These are phyloP conservation scores for Eutypella sp. DNA, from an alignment of 2,329 filamentous ascomycete genomes.

Conservation along the genomic window DNA sequence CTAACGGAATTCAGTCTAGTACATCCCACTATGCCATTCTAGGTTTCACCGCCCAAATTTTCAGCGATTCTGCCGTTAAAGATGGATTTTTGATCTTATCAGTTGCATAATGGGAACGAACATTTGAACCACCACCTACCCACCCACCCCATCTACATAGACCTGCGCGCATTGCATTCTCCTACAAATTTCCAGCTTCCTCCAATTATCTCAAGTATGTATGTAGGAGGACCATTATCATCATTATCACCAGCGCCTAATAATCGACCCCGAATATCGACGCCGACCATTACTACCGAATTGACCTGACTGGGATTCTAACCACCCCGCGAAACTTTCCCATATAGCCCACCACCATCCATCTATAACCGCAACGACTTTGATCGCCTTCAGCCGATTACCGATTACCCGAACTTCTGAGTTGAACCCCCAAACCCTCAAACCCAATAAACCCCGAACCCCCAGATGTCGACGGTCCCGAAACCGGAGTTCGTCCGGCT, in stretches of 20 bases:
- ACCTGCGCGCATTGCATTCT: too few relatives aligned
- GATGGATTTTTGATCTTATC: too few relatives aligned
- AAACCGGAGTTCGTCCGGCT: conserved; percentile 63
- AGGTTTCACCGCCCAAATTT: conserved; percentile 15
- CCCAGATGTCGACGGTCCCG: conserved; percentile 22
- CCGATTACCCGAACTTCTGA: too few relatives aligned
- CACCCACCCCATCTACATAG: too few relatives aligned
- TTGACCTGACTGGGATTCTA: too few relatives aligned
- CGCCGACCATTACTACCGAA: too few relatives aligned
- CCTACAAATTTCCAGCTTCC: background rate
- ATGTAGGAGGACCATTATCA: background rate
- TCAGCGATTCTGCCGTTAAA: conserved; percentile 13
- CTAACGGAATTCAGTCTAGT: background rate
- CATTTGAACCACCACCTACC: too few relatives aligned
- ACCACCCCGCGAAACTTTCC: too few relatives aligned
- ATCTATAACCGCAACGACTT: background rate
- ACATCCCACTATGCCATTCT: background rate
- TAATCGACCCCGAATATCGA: too few relatives aligned
- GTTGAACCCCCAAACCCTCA: background rate
- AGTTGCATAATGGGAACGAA: too few relatives aligned
- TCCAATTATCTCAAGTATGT: background rate
- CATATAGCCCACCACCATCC: background rate
- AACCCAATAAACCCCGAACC: conserved; percentile 1
- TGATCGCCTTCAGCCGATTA: background rate
- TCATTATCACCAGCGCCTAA: background rate